Evolutionary conservation across 176 grass and related monocot genomes (phyloP).

Genomic region (Aegilops umbellulata): DNA sequence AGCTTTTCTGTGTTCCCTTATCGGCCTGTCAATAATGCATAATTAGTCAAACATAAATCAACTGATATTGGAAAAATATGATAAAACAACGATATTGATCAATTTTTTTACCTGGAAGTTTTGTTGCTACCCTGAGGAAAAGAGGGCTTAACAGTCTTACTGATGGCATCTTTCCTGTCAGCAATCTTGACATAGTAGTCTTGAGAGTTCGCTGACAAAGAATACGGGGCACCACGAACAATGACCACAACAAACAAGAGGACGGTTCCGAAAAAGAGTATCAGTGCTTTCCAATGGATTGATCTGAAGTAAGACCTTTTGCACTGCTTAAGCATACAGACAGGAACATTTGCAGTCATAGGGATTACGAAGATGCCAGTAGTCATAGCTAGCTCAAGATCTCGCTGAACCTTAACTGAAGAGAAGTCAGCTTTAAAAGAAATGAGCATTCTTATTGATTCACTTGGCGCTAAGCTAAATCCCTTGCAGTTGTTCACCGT

Average conservation of each 20-base stretch:
- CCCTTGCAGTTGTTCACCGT: conserved; percentile 57
- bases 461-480: conserved; percentile 73
- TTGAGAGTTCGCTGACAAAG: conserved; percentile 32
- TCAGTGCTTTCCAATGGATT: conserved; percentile 48
- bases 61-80: neutral
- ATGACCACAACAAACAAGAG: conserved; percentile 55
- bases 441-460: conserved; percentile 68
- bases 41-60: conserved; percentile 28
- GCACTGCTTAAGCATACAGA: conserved; percentile 69
- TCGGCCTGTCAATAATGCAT: conserved; percentile 49
- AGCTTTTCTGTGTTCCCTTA: conserved; percentile 56
- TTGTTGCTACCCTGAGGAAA: conserved; percentile 49
- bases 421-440: conserved; percentile 72
- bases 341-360: conserved; percentile 75
- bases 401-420: conserved; percentile 70
- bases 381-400: conserved; percentile 75
- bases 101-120: conserved; percentile 63
- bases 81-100: neutral
- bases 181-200: conserved; percentile 54
- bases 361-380: conserved; percentile 82
- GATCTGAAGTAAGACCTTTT: conserved; percentile 54
- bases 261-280: conserved; percentile 53
- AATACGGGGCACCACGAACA: conserved; percentile 33
- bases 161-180: conserved; percentile 25
- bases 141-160: conserved; percentile 56